Base-by-base conservation (phyloP, 2,329 filamentous ascomycete species). In the Diplocarpon rosae region DNA sequence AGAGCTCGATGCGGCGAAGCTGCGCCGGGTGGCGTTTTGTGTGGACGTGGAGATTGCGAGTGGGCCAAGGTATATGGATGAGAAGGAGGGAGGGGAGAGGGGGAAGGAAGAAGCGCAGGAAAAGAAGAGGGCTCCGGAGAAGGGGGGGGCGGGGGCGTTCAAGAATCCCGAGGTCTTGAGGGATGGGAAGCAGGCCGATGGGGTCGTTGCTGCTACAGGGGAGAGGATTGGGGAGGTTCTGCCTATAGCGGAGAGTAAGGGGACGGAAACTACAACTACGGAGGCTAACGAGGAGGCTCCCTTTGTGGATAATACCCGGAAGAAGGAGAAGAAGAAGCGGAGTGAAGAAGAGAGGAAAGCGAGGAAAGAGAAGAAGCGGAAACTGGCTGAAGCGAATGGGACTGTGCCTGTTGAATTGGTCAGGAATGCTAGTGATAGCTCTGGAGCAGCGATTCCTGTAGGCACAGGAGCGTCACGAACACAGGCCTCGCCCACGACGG, bases 11-110 rank as follows among this genome's bases (percentile, higher is more conserved):
- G 78, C 82, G 57, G 76, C 78, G 39, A 95, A 92, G 62, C 65
- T 98, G 48, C 77, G 87, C 43, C 78, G 88, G 42, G 92, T 98
- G 0, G 85, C 90, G 0, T 98, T 98, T 59, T 95, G 86, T 56
- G 92, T 98, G 2, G 92, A 98, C 59, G 89, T 98, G 4, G 92
- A 98, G 63, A 94, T 98, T 59, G 90, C 90, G 2, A 86, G 88
- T 0, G 80, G 86, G 59, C 86, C 89, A 17, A 80, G 78, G 55
- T 92, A 93, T 55, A 66, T 69, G 12, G 85, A 92, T 2, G 70
- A 70, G 13, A 66, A 68, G 13, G 64, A 70, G 15, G 62, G 61
- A 37, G 57, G 57, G 44, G 66, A 60, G 51, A 69, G 76, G 42
- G 40, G 40, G 24, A 50, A 72, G 9, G 65, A 67, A 6, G 66